Evolutionary conservation across 2,329 filamentous ascomycete species (phyloP).

Genomic region (Metarhizium humberi): DNA sequence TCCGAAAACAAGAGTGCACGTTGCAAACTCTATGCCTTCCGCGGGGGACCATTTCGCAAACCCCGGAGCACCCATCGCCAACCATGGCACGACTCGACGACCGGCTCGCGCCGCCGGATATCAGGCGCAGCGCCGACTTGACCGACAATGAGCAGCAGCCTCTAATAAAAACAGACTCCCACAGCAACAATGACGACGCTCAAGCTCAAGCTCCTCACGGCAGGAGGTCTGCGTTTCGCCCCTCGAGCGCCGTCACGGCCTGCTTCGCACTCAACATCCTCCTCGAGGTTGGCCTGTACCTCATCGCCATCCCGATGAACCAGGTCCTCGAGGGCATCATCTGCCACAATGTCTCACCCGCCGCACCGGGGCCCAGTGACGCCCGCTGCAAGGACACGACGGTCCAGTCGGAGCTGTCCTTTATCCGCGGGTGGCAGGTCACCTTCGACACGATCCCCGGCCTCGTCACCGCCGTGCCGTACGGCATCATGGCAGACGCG

Average conservation of each 20-base stretch:
- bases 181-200: not conserved
- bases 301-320: not conserved
- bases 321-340: slow-evolving; percentile 5
- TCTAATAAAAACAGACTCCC: not conserved
- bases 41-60: too few relatives aligned
- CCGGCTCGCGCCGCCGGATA: too few relatives aligned
- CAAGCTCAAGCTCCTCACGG: not conserved
- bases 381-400: slow-evolving; percentile 10
- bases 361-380: not conserved
- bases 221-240: too few relatives aligned
- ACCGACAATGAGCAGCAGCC: not conserved
- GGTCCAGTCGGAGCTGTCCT: slow-evolving; percentile 13
- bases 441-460: slow-evolving; percentile 11
- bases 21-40: too few relatives aligned
- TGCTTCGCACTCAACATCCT: not conserved
- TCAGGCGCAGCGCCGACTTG: not conserved
- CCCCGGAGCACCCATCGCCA: too few relatives aligned
- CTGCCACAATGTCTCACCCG: slow-evolving; percentile 1
- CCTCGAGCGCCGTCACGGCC: not conserved
- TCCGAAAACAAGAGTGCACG: too few relatives aligned
- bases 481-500: slow-evolving; percentile 11
- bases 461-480: slow-evolving; percentile 10
- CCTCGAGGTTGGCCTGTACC: not conserved
- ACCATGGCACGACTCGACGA: too few relatives aligned
- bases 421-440: slow-evolving; percentile 11